Evolutionary conservation across 805 yeast species (phyloP).

Genomic region (Debaryomyces castellii): DNA sequence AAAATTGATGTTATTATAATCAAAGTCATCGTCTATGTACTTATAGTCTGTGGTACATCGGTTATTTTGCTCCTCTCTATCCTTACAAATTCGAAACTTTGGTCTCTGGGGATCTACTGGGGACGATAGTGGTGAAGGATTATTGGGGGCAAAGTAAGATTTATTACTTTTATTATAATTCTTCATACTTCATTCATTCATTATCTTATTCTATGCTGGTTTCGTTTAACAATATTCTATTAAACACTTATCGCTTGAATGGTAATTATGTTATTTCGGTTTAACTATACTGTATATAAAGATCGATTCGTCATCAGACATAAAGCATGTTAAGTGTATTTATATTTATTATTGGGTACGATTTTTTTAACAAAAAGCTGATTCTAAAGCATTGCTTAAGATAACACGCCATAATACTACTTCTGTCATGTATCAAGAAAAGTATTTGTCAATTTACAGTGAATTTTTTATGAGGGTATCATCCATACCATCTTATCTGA

Average conservation of each 20-base stretch:
- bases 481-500: neutral
- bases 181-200: neutral
- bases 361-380: no score
- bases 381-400: neutral
- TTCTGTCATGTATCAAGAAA: neutral
- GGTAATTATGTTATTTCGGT: neutral
- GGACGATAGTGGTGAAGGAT: slow-evolving; percentile 26
- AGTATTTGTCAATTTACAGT: neutral
- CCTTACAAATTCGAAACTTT: neutral
- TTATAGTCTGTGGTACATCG: neutral
- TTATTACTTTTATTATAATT: neutral
- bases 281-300: neutral
- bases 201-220: neutral
- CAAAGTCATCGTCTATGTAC: slow-evolving; percentile 9
- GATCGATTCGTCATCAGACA: neutral
- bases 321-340: neutral
- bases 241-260: neutral
- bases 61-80: neutral
- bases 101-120: neutral
- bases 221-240: neutral
- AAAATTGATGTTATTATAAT: slow-evolving; percentile 8
- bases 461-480: neutral
- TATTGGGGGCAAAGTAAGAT: slow-evolving; percentile 18
- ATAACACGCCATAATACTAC: neutral
- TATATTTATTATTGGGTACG: neutral